These are phyloP conservation scores for Notholithocarpus densiflorus DNA, from an alignment of 306 rosid genomes.

Conservation along the genomic window DNA sequence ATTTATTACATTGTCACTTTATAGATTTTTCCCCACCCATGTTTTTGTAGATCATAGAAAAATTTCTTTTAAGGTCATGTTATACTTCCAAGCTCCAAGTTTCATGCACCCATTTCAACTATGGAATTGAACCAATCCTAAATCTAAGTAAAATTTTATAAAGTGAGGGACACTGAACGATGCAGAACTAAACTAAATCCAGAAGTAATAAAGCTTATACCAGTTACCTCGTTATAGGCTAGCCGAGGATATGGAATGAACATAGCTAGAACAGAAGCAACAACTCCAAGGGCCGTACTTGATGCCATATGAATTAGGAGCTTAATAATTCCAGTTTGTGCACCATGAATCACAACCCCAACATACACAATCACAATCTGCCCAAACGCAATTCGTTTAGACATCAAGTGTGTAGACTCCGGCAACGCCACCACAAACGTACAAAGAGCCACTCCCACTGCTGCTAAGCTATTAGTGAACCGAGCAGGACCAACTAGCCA, in stretches of 20 bases:
- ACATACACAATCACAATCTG: constrained; percentile 70
- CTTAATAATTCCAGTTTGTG: constrained; percentile 25
- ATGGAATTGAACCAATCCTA: too few relatives aligned
- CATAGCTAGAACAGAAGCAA: constrained; percentile 64
- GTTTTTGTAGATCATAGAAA: too few relatives aligned
- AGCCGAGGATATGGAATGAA: constrained; percentile 64
- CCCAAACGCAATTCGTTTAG: constrained; percentile 70
- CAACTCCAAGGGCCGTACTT: constrained; percentile 62
- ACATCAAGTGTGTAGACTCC: constrained; percentile 46
- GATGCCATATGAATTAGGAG: constrained; percentile 52
- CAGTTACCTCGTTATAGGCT: constrained; percentile 42
- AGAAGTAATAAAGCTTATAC: too few relatives aligned
- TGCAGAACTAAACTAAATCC: too few relatives aligned
- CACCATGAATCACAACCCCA: constrained; percentile 48
- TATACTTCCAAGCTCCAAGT: too few relatives aligned
- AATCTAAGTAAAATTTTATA: too few relatives aligned
- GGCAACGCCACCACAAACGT: constrained; percentile 67
- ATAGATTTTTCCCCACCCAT: too few relatives aligned
- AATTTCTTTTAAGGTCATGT: too few relatives aligned
- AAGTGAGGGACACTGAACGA: too few relatives aligned
- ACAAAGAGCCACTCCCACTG: constrained; percentile 30
- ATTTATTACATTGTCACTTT: too few relatives aligned
- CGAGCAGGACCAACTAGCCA: constrained; percentile 46
- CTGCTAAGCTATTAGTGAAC: constrained; percentile 25
- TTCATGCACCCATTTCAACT: too few relatives aligned